Evolutionary conservation across 768 basidiomycete genomes (phyloP).

Genomic region (Lentinula boryana): DNA sequence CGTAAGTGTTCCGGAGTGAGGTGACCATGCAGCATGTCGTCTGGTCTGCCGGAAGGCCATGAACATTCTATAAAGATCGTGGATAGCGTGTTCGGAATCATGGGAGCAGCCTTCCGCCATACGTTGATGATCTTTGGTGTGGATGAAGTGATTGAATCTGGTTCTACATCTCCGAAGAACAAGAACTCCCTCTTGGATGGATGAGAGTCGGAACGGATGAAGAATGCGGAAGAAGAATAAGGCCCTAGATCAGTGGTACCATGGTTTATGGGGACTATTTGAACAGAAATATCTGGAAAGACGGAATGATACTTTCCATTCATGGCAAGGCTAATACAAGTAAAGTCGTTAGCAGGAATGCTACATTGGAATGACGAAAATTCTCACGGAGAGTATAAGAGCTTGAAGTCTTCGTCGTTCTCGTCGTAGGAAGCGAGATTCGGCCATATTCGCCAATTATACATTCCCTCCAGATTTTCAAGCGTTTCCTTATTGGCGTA

Average conservation of each 20-base stretch:
- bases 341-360: constrained; percentile 8
- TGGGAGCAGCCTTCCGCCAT: constrained; percentile 78
- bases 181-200: constrained; percentile 63
- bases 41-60: constrained; percentile 66
- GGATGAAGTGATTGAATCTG: constrained; percentile 59
- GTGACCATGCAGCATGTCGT: constrained; percentile 76
- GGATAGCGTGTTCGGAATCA: constrained; percentile 61
- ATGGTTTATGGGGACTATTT: constrained; percentile 66
- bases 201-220: constrained; percentile 58
- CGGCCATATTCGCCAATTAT: constrained; percentile 82
- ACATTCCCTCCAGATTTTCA: constrained; percentile 62
- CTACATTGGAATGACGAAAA: background rate
- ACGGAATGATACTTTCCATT: constrained; percentile 50
- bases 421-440: constrained; percentile 73
- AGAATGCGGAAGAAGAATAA: constrained; percentile 83
- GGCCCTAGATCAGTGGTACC: constrained; percentile 49
- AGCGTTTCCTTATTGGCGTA: constrained; percentile 57
- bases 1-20: constrained; percentile 76
- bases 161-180: constrained; percentile 94
- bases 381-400: constrained; percentile 62
- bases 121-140: constrained; percentile 59
- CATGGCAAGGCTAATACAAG: constrained; percentile 35
- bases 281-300: constrained; percentile 52
- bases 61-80: constrained; percentile 97
- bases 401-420: constrained; percentile 49